Base-by-base conservation (phyloP, 108 stramenopile species). In the Nannochloropsis oceanica region DNA sequence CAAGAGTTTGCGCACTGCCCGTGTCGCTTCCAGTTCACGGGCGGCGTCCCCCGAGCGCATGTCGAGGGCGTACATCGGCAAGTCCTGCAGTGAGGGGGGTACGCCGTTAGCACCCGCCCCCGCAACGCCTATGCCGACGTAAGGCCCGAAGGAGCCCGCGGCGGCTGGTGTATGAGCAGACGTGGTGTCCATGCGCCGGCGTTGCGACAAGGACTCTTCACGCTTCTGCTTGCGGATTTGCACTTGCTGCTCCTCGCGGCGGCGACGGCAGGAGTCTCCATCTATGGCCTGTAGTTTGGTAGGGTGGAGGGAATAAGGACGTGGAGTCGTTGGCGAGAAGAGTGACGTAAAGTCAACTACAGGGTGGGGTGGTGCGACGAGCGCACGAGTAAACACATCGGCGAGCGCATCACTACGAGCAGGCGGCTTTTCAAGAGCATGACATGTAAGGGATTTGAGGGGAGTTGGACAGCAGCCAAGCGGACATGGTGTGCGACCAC, bases 1-100 rank as follows among this genome's bases (percentile, higher is more conserved):
- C 42, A 97, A 91, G 11, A 96, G 90, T 83, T 94, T 95, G 26
- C 97, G 93, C 82, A 96, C 86, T 9, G 92, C 93, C 44, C 87
- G 84, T 20, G 82, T 42, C 11, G 42, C 27, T 43, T 82, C 82
- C 20, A 43, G 2, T 43, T 43, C 42, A 42, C 25, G 20, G 82
- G 82, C 82, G 27, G 8, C 26, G 26, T 81, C 80, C 14, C 42
- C 42, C 25, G 82, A 82, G 27, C 20, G 82, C 42, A 82, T 43
- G 27, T 20, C 82, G 22, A 81, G 25, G 80, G 80, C 26, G 14
- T 25, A 81, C 13, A n/a, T 13, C 22, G 26, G 11, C 80, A 81
- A 81, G n/a, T 73, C 59, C 80, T 26, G 8, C 80, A 81, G 13
- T 25, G 13, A 26, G 25, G 80, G 80, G 22, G 2, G 25, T 25